These are phyloP conservation scores for Ascochyta clinopodiicola DNA, from an alignment of 2,329 filamentous ascomycete species.

Conservation along the genomic window DNA sequence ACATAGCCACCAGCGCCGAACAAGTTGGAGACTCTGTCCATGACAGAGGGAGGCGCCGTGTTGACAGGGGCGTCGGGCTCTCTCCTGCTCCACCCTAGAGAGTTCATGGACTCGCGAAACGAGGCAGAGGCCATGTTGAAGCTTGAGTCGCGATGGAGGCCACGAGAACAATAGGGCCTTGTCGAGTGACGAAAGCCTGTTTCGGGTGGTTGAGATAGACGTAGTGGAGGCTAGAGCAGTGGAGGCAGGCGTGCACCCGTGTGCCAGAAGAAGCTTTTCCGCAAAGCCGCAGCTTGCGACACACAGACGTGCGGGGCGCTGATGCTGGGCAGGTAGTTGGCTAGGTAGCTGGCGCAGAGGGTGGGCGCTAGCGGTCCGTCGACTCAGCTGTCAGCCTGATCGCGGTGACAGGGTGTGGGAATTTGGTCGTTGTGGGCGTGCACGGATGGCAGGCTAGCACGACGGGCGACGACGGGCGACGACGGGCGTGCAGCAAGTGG, in stretches of 20 bases:
- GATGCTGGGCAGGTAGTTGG: constrained; percentile 16
- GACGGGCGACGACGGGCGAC: constrained; percentile 21
- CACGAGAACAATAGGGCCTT: constrained; percentile 10
- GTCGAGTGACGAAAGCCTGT: constrained; percentile 19
- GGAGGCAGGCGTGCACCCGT: constrained; percentile 7
- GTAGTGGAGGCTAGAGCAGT: constrained; percentile 15
- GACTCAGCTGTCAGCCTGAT: constrained; percentile 23
- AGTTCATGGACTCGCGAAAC: constrained; percentile 94
- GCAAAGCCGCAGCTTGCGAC: constrained; percentile 48
- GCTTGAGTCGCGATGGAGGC: constrained; percentile 3
- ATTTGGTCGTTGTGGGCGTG: constrained; percentile 11
- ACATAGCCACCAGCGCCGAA: constrained; percentile 89
- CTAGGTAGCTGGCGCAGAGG: neutral
- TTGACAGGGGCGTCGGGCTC: constrained; percentile 77
- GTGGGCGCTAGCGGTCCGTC: constrained; percentile 7
- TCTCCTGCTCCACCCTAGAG: constrained; percentile 90
- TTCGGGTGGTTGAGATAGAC: constrained; percentile 21
- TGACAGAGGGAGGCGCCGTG: constrained; percentile 74
- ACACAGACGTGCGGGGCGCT: constrained; percentile 35
- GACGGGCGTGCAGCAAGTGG: constrained; percentile 1
- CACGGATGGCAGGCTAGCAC: constrained; percentile 17
- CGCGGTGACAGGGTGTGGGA: constrained; percentile 16
- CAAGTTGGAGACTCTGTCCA: constrained; percentile 80
- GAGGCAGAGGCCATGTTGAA: constrained; percentile 78
- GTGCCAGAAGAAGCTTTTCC: constrained; percentile 36